phyloP scores from a whole-genome alignment of 306 rosid species.

The Quercus variabilis region DNA sequence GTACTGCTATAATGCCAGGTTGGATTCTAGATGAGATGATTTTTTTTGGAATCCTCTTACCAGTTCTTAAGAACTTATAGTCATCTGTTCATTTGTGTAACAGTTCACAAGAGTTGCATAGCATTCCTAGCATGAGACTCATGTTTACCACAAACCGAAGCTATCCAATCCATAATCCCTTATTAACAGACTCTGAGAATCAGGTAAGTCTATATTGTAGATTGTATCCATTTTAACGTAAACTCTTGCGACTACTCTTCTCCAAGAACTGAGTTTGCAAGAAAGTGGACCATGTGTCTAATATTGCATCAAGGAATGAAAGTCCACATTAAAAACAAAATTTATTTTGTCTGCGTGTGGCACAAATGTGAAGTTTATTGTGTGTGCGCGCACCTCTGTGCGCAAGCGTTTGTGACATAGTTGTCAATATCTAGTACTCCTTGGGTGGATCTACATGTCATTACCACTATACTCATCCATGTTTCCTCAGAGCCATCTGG shows the following conservation, averaged over 20 bases:
- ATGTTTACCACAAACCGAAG: conserved; percentile 42
- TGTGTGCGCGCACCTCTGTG: no score
- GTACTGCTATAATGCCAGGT: conserved; percentile 61
- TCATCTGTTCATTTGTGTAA: conserved; percentile 13
- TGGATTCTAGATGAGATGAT: not conserved
- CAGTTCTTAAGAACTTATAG: conserved; percentile 22
- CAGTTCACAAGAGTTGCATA: conserved; percentile 37
- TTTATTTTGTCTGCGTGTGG: not conserved
- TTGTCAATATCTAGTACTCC: not conserved
- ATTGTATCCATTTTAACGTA: not conserved
- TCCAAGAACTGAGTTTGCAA: not conserved
- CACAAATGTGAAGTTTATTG: not conserved
- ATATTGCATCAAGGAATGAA: not conserved
- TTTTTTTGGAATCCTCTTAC: not conserved
- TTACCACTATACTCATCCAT: not conserved
- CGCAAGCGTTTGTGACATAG: no score
- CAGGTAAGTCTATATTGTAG: conserved; percentile 25
- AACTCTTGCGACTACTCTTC: not conserved
- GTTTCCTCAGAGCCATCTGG: not conserved
- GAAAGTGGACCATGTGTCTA: not conserved
- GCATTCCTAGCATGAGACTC: conserved; percentile 38
- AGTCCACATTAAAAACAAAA: no score
- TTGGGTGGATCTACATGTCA: not conserved
- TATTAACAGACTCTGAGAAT: conserved; percentile 4
- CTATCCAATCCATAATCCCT: conserved; percentile 44